phyloP scores from a whole-genome alignment of 164 flowering plant genomes.

The Stephania cephalantha region DNA sequence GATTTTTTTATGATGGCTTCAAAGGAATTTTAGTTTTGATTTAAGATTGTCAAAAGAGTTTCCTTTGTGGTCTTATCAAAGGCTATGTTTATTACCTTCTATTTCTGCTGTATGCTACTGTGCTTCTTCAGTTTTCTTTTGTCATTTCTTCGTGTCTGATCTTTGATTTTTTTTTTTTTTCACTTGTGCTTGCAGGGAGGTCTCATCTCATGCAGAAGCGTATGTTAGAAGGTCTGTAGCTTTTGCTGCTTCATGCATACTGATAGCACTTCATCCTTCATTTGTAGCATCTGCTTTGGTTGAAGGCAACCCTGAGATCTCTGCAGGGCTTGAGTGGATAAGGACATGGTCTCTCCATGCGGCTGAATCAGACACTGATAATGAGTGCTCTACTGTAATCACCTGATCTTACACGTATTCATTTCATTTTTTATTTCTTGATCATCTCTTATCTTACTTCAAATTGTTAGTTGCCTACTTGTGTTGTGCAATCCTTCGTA shows the following conservation, averaged over 20 bases:
- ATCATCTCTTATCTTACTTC: neutral
- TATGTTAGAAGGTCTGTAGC: conserved; percentile 85
- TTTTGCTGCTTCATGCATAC: conserved; percentile 71
- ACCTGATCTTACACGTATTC: neutral
- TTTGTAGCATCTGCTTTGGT: conserved; percentile 64
- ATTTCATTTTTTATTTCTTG: neutral
- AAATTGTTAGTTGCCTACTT: neutral
- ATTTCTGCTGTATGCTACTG: neutral
- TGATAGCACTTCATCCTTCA: conserved; percentile 85
- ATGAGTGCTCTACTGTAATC: conserved; percentile 77
- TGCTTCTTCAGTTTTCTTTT: neutral
- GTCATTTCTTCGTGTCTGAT: neutral
- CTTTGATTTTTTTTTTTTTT: neutral
- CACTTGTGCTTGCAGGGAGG: conserved; percentile 41
- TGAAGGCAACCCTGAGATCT: conserved; percentile 67
- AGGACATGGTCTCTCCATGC: conserved; percentile 77
- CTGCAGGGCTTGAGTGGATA: conserved; percentile 87
- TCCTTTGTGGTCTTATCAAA: neutral
- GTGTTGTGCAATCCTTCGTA: neutral
- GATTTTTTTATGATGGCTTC: neutral
- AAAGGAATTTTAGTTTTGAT: neutral
- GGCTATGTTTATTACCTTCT: neutral
- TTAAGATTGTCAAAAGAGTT: neutral
- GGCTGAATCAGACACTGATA: conserved; percentile 75
- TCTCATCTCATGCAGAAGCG: conserved; percentile 74